Evolutionary conservation across 2,329 filamentous ascomycete species (phyloP).

Genomic region (Pseudocercospora eumusae): DNA sequence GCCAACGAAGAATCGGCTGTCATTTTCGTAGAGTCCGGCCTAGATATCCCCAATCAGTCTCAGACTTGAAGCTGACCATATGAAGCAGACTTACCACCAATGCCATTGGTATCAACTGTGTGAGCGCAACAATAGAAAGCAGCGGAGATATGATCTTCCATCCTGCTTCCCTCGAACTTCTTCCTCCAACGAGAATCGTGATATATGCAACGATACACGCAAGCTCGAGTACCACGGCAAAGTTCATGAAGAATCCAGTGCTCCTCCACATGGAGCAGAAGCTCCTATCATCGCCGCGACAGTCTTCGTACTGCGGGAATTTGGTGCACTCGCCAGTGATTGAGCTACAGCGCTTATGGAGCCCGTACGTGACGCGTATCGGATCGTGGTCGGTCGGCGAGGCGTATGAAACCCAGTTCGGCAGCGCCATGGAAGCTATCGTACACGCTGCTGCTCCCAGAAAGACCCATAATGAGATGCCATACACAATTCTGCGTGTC

Average conservation of each 20-base stretch:
- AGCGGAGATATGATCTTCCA: constrained; percentile 75
- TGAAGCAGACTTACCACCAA: constrained; percentile 67
- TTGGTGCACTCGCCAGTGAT: constrained; percentile 62
- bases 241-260: constrained; percentile 82
- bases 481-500: constrained; percentile 53
- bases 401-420: constrained; percentile 66
- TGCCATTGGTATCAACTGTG: constrained; percentile 75
- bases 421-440: constrained; percentile 66
- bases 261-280: constrained; percentile 94
- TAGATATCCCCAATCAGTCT: constrained; percentile 42
- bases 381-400: constrained; percentile 45
- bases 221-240: constrained; percentile 78
- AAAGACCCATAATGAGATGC: constrained; percentile 51
- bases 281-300: constrained; percentile 64
- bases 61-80: no score
- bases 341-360: constrained; percentile 78
- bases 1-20: constrained; percentile 78
- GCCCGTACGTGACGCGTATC: constrained; percentile 68
- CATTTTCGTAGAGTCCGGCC: constrained; percentile 81
- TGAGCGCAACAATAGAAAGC: constrained; percentile 64
- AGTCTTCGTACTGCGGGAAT: constrained; percentile 70
- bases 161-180: constrained; percentile 74
- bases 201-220: constrained; percentile 77
- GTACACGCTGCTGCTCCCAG: constrained; percentile 67
- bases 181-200: constrained; percentile 75